Evolutionary conservation across 163 green algal genomes (phyloP), one percentile per base, ranked within the genome.

Genomic region (Chlamydomonas reinhardtii): DNA sequence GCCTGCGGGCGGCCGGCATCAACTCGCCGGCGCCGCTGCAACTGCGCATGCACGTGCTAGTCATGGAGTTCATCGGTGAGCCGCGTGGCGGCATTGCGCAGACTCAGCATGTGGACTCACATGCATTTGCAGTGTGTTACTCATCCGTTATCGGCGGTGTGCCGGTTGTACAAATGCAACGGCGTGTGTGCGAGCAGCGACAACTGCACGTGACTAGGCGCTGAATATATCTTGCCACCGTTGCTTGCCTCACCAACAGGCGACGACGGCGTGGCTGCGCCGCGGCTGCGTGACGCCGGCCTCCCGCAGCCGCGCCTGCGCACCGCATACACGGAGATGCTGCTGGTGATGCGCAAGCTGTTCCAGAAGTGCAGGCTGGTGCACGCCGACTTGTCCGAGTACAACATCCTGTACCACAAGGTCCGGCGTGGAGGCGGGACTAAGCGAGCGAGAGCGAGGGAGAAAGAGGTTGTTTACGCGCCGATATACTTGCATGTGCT

Each of bases 321-420:
- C n/a, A 78, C 81, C 32, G 91, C 93, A 0, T 98, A 98, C 91
- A 90, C 84, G 34, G 94, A 99, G 87, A 90, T 99, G 85, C 85
- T 99, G 69, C 71, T 96, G 34, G 91, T 97, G 62, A 74, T 99
- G 82, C 91, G 92, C 34, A 86, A 83, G 24, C 79, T 92, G 56
- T 92, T 83, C 56, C 88, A 98, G 82, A 93, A 96, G 64, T 99
- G 96, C 91, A 88, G 92, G n/a, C 94, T 99, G 65, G 98, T 99
- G 86, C 98, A 99, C 83, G 98, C 94, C 19, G 98, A 99, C 89
- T 93, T 99, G n/a, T 94, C 88, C 65, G 96, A 98, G 89, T 99
- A 99, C 93, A 99, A 99, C 94, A 97, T 99, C 56, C 92, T 99
- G n/a, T 96, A 98, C 66, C 92, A 99, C 80, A 88, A 99, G 89